Base-by-base conservation (phyloP, 1,284 basidiomycete genomes). In the Cryptococcus sp. region DNA sequence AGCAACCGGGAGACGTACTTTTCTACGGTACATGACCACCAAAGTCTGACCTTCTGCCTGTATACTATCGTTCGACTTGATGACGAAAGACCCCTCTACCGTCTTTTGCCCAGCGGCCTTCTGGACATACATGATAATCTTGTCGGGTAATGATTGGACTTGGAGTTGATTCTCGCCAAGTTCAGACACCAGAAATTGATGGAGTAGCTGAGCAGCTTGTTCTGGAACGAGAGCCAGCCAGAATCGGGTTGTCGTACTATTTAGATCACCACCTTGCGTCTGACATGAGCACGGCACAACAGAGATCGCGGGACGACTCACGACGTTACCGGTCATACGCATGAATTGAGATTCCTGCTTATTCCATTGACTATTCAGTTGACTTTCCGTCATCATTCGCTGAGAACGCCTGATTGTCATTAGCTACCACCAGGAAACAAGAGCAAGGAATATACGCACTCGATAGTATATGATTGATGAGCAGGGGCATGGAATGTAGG, bases 401-500 rank as follows among this genome's bases (percentile, higher is more conserved):
- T 68, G 65, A 11, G 61, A 61, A 22, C 67, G 69, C 1, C 67
- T 73, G 32, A 43, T 23, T 23, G n/a, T 54, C 24, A 52, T n/a
- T n/a, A n/a, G n/a, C n/a, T n/a, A n/a, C n/a, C n/a, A 42, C 19
- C 28, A 13, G 44, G 24, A 10, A 46, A 44, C 3, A 44, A 7
- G 39, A 25, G 40, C 42, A 21, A 28, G 32, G 16, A 5, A 16
- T 5, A 7, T 23, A 60, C 62, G 52, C 48, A 71, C 70, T 52
- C 47, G 3, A 61, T 56, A 3, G 65, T 62, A 46, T 73, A 72
- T 1, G 69, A 62, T 44, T 66, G 60, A 4, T 59, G 59, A 46
- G 66, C 54, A 40, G 67, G 42, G 24, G 57, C 55, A 9, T 34
- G 52, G 46, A 83, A 63, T 41, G 78, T 73, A 1, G 86, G 85